Evolutionary conservation across 2,329 filamentous ascomycete species (phyloP), one percentile per base, ranked within the genome.

Genomic region (Elsinoe ampelina): DNA sequence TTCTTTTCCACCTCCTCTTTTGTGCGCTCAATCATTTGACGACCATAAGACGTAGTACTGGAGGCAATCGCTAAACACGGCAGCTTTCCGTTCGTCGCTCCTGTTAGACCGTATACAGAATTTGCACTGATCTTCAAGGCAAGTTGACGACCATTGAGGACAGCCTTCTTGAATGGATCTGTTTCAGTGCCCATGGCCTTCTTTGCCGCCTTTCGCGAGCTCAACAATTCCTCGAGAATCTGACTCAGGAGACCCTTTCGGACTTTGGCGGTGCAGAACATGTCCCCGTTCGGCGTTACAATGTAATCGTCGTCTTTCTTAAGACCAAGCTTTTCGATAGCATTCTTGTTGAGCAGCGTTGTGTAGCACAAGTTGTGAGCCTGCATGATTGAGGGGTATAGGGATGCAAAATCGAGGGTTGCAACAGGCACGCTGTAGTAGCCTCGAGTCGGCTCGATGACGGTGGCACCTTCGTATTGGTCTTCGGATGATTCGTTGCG

Each of bases 311-410:
- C 88, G 61, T 92, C 91, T 70, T 95, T 91, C 66, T 85, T 82
- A 58, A 97, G 74, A 1, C 79, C 77, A 38, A 93, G 80, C 59
- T 85, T 87, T 59, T 95, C 87, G 3, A 95, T 80, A 1, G 81
- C 84, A 26, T 75, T 81, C 70, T 89, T 89, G 68, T 87, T 91
- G 41, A 97, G 74, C 32, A 97, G 76, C 0, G 93, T 98, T 0
- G 93, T 98, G 70, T 98, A 98, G 72, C 93, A 98, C 19, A 98
- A 81, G 64, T 98, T 98, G 73, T 98, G 93, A 0, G 93, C 93
- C 73, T 97, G 92, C 71, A 98, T 98, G 67, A 98, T 98, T 75
- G 91, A 96, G 19, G 93, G 93, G 65, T 98, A 98, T 61, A 98
- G 84, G 32, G 93, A 97, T 5, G 93, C 93, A 64, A 98, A 98